phyloP scores from a whole-genome alignment of 2,329 filamentous ascomycete species.

The Talaromyces rugulosus region DNA sequence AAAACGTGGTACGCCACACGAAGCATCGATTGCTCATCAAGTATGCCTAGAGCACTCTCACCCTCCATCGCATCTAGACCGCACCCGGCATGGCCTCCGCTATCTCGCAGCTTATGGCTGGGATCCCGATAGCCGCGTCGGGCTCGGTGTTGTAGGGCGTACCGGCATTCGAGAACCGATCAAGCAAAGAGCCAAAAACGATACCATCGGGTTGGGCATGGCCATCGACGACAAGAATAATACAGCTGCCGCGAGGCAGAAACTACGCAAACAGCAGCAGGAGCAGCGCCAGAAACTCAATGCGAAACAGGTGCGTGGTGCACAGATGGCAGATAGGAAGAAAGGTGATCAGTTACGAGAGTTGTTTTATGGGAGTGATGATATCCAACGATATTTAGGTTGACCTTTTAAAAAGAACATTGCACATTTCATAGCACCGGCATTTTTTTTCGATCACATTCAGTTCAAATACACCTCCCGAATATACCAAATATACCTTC shows the following conservation, averaged over 20 bases:
- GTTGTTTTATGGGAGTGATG: constrained; percentile 70
- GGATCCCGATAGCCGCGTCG: constrained; percentile 59
- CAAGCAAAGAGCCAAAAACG: constrained; percentile 66
- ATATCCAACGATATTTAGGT: constrained; percentile 70
- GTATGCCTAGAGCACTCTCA: constrained; percentile 53
- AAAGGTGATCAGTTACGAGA: constrained; percentile 61
- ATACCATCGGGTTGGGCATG: constrained; percentile 69
- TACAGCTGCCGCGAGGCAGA: constrained; percentile 27
- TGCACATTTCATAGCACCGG: neutral
- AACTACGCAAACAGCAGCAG: constrained; percentile 33
- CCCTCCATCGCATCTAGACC: constrained; percentile 56
- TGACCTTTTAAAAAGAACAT: constrained; percentile 10
- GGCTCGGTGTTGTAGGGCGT: constrained; percentile 63
- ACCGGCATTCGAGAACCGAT: constrained; percentile 74
- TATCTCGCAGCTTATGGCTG: constrained; percentile 57
- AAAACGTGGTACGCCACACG: constrained; percentile 33
- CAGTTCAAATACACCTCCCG: neutral
- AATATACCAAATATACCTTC: neutral
- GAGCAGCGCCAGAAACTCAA: constrained; percentile 53
- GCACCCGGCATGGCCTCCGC: constrained; percentile 51
- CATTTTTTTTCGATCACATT: neutral
- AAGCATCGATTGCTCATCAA: constrained; percentile 54
- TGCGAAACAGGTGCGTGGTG: constrained; percentile 65
- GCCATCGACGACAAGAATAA: constrained; percentile 25
- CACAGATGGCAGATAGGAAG: constrained; percentile 58